Conservation (phyloP, 2,329 filamentous ascomycete genomes). For the Lasiodiplodia sp. region DNA sequence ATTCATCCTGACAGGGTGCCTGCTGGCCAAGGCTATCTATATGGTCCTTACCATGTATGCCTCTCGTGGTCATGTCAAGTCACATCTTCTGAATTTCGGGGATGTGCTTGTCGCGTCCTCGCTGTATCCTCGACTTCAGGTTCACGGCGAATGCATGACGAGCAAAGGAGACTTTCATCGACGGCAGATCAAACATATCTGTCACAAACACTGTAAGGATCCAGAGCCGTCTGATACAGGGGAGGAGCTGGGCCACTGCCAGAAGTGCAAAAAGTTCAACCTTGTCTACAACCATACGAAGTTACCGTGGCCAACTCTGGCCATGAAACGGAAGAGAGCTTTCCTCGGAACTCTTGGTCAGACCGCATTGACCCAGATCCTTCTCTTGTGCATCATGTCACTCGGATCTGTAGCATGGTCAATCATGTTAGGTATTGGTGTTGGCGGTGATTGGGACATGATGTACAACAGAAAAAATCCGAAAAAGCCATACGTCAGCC, state of each 20-base stretch:
- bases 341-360: slow-evolving; percentile 40
- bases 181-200: slow-evolving; percentile 36
- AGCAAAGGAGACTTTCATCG: slow-evolving; percentile 38
- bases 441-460: background rate
- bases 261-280: slow-evolving; percentile 41
- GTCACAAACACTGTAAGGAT: slow-evolving; percentile 41
- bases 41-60: slow-evolving; percentile 39
- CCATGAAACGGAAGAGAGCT: slow-evolving; percentile 42
- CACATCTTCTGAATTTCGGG: slow-evolving; percentile 41
- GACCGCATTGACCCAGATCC: slow-evolving; percentile 40
- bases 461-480: background rate
- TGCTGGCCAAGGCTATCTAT: slow-evolving; percentile 40
- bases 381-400: background rate
- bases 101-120: slow-evolving; percentile 42
- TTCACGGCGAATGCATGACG: slow-evolving; percentile 42
- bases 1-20: slow-evolving; percentile 37
- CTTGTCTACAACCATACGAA: slow-evolving; percentile 34
- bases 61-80: slow-evolving; percentile 37
- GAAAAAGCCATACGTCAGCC: background rate
- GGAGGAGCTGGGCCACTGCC: slow-evolving; percentile 44
- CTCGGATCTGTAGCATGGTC: background rate
- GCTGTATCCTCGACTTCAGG: slow-evolving; percentile 35
- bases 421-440: background rate
- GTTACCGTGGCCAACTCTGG: slow-evolving; percentile 38
- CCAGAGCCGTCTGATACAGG: slow-evolving; percentile 13